These are phyloP conservation scores for Platismatia glauca DNA, from an alignment of 495 filamentous ascomycete genomes.

Conservation along the genomic window DNA sequence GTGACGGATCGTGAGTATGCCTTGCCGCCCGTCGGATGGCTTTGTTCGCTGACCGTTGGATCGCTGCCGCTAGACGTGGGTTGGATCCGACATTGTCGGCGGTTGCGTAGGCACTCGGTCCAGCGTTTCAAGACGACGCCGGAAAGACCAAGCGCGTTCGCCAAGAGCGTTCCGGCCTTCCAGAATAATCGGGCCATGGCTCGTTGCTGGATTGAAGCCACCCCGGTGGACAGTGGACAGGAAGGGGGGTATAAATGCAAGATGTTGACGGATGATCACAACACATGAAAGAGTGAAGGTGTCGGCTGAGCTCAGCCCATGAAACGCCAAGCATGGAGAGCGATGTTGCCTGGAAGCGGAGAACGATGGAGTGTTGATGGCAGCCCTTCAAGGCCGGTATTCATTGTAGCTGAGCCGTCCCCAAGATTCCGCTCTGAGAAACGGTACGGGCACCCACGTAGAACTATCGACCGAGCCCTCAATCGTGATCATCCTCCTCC, in stretches of 20 bases:
- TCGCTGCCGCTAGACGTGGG: background rate
- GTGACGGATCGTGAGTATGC: background rate
- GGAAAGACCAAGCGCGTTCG: background rate
- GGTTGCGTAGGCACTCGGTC: background rate
- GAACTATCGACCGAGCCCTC: constrained; percentile 7
- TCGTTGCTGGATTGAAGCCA: too few species aligned
- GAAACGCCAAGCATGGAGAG: background rate
- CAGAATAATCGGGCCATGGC: background rate
- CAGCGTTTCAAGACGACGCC: background rate
- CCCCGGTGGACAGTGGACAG: background rate
- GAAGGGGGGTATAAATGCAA: background rate
- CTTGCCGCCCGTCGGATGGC: background rate
- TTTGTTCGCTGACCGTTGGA: background rate
- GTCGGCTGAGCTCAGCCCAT: background rate
- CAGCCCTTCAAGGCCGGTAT: background rate
- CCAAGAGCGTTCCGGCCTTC: background rate
- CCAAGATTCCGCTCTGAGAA: background rate
- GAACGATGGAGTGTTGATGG: background rate
- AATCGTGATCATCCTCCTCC: constrained; percentile 91
- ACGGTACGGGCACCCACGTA: background rate
- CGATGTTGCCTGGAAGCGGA: background rate
- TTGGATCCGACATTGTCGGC: background rate
- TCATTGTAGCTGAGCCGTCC: background rate
- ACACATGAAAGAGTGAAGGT: background rate
- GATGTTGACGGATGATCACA: background rate